phyloP scores from a whole-genome alignment of 2,329 filamentous ascomycete genomes.

The Biscogniauxia sp. region DNA sequence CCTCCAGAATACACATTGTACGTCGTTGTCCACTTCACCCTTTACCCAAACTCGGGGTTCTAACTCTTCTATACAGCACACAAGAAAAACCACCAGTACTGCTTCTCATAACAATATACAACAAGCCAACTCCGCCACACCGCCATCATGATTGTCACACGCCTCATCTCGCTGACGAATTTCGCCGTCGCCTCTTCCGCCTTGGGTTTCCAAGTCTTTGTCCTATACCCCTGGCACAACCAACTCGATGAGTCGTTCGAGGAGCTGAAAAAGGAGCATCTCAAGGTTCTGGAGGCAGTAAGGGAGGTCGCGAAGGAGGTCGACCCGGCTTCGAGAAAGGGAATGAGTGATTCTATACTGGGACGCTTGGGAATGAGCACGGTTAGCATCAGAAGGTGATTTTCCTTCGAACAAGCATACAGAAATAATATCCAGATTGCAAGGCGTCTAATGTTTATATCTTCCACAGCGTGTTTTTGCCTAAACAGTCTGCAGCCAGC shows the following conservation, averaged over 20 bases:
- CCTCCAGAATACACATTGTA: conserved; percentile 13
- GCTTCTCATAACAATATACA: conserved; percentile 2
- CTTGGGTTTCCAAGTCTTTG: conserved; percentile 65
- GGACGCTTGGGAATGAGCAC: conserved; percentile 24
- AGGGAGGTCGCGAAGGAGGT: conserved; percentile 33
- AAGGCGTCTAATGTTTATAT: conserved; percentile 22
- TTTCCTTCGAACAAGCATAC: conserved; percentile 20
- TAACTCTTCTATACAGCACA: conserved; percentile 13
- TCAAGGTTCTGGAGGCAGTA: conserved; percentile 39
- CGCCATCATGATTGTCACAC: conserved; percentile 37
- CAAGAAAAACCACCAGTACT: conserved; percentile 1
- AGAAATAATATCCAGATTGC: conserved; percentile 17
- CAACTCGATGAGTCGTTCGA: conserved; percentile 62
- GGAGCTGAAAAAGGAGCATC: conserved; percentile 56
- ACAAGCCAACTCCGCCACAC: conserved; percentile 3
- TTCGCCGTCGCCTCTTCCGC: conserved; percentile 65
- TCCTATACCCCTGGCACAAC: conserved; percentile 70
- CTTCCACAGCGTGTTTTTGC: conserved; percentile 17
- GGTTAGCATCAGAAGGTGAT: conserved; percentile 23
- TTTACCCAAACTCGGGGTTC: conserved; percentile 3
- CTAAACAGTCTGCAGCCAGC: conserved; percentile 9
- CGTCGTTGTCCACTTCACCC: not conserved
- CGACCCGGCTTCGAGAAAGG: conserved; percentile 28
- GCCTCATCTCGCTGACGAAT: conserved; percentile 58
- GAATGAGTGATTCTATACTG: conserved; percentile 28